A percentile compares a stretch with the other conserved stretches of the same genome.
Conservation (phyloP, 306 rosid genomes). For the Trichosanthes cucumerina region DNA sequence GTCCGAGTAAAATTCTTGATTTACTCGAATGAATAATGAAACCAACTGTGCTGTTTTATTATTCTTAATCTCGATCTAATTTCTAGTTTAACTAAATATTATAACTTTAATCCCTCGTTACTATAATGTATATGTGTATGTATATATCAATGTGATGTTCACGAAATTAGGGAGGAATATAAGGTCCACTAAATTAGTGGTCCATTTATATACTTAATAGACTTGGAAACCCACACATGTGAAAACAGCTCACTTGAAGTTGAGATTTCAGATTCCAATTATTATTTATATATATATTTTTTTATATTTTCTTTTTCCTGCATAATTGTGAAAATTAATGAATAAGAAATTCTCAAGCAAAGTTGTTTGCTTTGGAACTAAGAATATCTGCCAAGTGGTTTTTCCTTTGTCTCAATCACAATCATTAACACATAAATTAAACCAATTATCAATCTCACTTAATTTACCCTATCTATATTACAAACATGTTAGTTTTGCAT, state of each 20-base stretch:
- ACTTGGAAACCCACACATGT: conserved; percentile 27
- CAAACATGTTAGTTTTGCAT: background rate
- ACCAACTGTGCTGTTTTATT: background rate
- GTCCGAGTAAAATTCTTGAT: background rate
- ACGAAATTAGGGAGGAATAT: background rate
- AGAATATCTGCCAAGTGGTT: conserved; percentile 1
- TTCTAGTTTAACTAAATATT: background rate
- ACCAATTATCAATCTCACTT: background rate
- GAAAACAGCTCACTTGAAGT: conserved; percentile 41
- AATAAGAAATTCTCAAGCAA: background rate
- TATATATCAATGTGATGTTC: background rate
- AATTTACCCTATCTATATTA: background rate
- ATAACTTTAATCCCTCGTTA: background rate
- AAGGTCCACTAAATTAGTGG: conserved; percentile 17
- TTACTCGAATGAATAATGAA: background rate
- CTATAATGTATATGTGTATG: background rate
- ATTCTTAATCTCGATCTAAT: background rate
- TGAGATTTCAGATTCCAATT: conserved; percentile 21
- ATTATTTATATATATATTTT: background rate
- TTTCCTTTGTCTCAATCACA: background rate
- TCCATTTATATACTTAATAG: conserved; percentile 14
- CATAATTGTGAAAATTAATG: background rate
- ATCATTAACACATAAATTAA: background rate
- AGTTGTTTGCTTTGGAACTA: conserved; percentile 3
- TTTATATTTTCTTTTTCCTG: background rate